phyloP scores from a whole-genome alignment of 305 asterid genomes.

The Fraxinus greggii region DNA sequence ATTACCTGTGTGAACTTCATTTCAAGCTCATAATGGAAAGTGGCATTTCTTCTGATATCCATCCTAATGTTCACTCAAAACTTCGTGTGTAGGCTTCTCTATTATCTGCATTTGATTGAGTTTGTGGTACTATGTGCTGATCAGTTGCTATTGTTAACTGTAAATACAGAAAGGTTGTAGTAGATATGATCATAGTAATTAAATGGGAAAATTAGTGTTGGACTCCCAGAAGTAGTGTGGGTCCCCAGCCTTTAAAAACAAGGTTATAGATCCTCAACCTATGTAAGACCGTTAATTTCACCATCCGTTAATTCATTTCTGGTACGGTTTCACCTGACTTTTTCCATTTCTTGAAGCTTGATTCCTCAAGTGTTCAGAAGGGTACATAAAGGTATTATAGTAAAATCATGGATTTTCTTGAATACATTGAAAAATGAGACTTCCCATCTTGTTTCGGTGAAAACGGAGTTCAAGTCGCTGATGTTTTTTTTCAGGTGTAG shows the following conservation, averaged over 20 bases:
- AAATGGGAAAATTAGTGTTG: background rate
- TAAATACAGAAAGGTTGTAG: background rate
- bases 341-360: background rate
- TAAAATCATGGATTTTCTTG: background rate
- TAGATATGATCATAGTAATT: background rate
- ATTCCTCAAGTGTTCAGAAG: background rate
- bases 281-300: background rate
- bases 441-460: slow-evolving; percentile 8
- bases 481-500: background rate
- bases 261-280: background rate
- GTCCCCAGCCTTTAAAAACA: background rate
- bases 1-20: background rate
- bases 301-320: background rate
- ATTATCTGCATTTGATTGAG: background rate
- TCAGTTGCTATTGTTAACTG: background rate
- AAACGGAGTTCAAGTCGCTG: background rate
- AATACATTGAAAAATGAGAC: background rate
- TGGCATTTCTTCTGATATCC: background rate
- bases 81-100: background rate
- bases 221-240: background rate
- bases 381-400: background rate
- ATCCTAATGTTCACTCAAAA: background rate
- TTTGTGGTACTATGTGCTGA: background rate
- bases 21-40: background rate
- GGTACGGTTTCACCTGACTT: background rate